Base-by-base conservation (phyloP, 768 basidiomycete species). In the Trametes meyenii region DNA sequence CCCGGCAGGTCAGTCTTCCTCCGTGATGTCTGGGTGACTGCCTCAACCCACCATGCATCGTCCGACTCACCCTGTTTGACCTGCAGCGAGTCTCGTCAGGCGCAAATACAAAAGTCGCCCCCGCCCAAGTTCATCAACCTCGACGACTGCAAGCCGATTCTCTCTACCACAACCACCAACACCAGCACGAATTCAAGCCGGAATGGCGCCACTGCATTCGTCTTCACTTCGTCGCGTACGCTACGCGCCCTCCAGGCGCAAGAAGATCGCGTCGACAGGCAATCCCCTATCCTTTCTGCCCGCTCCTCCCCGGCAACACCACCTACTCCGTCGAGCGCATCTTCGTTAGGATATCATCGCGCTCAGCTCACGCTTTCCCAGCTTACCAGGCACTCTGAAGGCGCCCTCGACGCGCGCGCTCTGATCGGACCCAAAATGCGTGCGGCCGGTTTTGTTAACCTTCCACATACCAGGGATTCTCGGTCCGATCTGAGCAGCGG, bases 141-240 rank as follows among this genome's bases (percentile, higher is more conserved):
- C 54, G 65, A 69, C 44, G 69, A 67, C 65, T 66, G 64, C 62
- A 66, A 64, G 24, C 65, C 66, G 46, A 48, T 62, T 45, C 24
- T 68, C 60, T 43, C 65, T 55, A 51, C 67, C 35, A 62, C 66
- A n/a, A 49, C 59, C 50, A 58, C 65, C 44, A 67, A 63, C 42
- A 56, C 68, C 42, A 56, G 44, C 58, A 61, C 29, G 33, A 59
- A 62, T 14, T n/a, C 65, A 42, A 45, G 61, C 51, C 50, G 16
- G 8, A 29, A 50, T 54, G 62, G 50, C 29, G 35, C 57, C 23
- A 67, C 65, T 46, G 64, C 71, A 5, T 72, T 70, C 62, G 71
- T 72, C 48, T 72, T 72, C 67, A 71, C 71, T 24, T 72, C 71
- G 3, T 72, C 71, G 42, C 70, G 71, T 49, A 69, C 66, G 29